Evolutionary conservation across 768 basidiomycete genomes (phyloP).

Genomic region (Daedalea quercina): DNA sequence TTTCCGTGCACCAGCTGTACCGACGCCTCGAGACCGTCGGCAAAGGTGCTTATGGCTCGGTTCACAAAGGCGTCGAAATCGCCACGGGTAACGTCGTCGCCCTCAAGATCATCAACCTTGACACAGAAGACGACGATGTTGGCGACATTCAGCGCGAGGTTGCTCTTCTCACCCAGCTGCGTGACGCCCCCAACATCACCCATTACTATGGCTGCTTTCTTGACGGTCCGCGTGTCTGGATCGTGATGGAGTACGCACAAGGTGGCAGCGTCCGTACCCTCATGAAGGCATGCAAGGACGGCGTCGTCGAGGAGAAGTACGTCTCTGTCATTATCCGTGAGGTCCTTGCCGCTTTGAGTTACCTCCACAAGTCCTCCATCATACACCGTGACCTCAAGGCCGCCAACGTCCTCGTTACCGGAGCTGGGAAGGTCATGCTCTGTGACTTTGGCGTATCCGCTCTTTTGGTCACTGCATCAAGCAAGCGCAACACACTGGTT

Average conservation of each 20-base stretch:
- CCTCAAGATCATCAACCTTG: conserved; percentile 98
- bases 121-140: conserved; percentile 94
- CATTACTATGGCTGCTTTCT: conserved; percentile 96
- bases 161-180: conserved; percentile 81
- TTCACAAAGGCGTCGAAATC: conserved; percentile 85
- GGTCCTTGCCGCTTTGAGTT: conserved; percentile 77
- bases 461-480: conserved; percentile 71
- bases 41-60: conserved; percentile 93
- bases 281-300: conserved; percentile 79
- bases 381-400: conserved; percentile 99
- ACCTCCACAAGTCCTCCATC: conserved; percentile 89
- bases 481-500: conserved; percentile 93
- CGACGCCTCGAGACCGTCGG: conserved; percentile 88
- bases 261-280: conserved; percentile 91
- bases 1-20: conserved; percentile 73
- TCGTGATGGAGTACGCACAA: conserved; percentile 96
- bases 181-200: conserved; percentile 87
- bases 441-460: conserved; percentile 99
- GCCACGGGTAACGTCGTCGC: conserved; percentile 86
- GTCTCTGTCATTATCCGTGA: conserved; percentile 85
- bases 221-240: conserved; percentile 96
- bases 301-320: conserved; percentile 83
- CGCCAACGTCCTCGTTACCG: conserved; percentile 90
- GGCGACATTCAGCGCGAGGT: conserved; percentile 96
- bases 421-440: conserved; percentile 86